phyloP scores from a whole-genome alignment of 345 rosid species.

The Arabidopsis suecica region DNA sequence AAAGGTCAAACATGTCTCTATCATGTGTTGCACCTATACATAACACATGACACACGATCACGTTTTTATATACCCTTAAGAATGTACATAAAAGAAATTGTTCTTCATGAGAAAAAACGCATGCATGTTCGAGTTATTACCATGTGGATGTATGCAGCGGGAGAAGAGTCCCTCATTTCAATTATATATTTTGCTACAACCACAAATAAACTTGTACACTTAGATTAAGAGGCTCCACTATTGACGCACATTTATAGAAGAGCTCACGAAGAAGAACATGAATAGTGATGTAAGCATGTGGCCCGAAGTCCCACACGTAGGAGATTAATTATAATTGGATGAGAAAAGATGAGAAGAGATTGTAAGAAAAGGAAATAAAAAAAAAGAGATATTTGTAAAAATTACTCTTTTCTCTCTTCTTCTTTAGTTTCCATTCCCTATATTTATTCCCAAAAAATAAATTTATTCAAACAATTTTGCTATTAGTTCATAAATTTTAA shows the following conservation, averaged over 20 bases:
- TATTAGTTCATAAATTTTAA: too few relatives aligned
- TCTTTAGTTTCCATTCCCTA: background rate
- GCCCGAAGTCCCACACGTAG: background rate
- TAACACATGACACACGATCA: background rate
- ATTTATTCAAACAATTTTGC: too few relatives aligned
- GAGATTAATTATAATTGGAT: background rate
- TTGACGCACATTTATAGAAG: background rate
- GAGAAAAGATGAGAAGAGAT: background rate
- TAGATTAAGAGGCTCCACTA: background rate
- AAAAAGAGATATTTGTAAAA: background rate
- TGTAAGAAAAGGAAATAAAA: background rate
- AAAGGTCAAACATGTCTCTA: background rate
- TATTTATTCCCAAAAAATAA: too few relatives aligned
- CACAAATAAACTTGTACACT: background rate
- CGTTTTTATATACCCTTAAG: background rate
- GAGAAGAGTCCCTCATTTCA: background rate
- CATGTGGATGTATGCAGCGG: background rate
- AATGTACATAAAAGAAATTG: background rate
- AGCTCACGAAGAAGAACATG: background rate
- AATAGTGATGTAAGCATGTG: background rate
- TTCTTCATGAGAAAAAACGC: background rate
- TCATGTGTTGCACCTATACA: constrained; percentile 22
- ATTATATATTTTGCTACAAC: background rate
- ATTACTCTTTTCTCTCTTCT: background rate
- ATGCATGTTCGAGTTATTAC: background rate